A percentile compares a stretch with the other conserved stretches of the same genome.
These are phyloP conservation scores for Niveomyces coronatus DNA, from an alignment of 2,329 filamentous ascomycete species.

Conservation along the genomic window DNA sequence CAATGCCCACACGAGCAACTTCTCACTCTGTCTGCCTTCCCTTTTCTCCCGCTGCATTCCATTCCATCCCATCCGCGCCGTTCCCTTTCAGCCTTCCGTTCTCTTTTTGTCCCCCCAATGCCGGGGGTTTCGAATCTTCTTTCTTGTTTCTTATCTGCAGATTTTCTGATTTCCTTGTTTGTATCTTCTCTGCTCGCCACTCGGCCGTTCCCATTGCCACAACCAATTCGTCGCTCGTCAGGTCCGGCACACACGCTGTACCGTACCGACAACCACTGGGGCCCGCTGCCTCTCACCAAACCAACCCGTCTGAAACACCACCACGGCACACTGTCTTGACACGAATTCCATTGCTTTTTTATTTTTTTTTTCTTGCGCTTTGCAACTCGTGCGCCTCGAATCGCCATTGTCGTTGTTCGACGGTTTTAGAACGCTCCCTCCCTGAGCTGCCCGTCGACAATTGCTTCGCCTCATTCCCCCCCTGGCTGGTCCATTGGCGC, in stretches of 20 bases:
- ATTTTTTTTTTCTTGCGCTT: background rate
- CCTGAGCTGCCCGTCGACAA: background rate
- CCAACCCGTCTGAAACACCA: too few relatives aligned
- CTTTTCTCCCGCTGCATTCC: constrained; percentile 5
- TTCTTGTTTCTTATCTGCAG: background rate
- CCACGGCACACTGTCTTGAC: too few relatives aligned
- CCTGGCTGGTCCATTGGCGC: too few relatives aligned
- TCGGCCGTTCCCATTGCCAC: constrained; percentile 1
- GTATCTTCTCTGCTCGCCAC: background rate
- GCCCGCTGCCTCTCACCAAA: too few relatives aligned
- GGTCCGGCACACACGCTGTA: too few relatives aligned
- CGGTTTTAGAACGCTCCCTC: too few relatives aligned
- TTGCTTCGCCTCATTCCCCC: background rate
- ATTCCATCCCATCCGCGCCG: background rate
- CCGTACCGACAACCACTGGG: too few relatives aligned
- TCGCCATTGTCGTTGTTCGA: background rate
- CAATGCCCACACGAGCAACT: constrained; percentile 4
- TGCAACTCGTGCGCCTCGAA: background rate
- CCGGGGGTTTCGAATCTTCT: background rate
- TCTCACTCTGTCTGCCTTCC: background rate
- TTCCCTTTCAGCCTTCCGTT: constrained; percentile 6
- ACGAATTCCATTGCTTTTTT: too few relatives aligned
- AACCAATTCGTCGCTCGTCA: background rate
- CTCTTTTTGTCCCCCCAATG: background rate
- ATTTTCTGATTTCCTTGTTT: background rate